These are phyloP conservation scores for Lachancea cidri DNA, from an alignment of 805 yeast species.

Conservation along the genomic window DNA sequence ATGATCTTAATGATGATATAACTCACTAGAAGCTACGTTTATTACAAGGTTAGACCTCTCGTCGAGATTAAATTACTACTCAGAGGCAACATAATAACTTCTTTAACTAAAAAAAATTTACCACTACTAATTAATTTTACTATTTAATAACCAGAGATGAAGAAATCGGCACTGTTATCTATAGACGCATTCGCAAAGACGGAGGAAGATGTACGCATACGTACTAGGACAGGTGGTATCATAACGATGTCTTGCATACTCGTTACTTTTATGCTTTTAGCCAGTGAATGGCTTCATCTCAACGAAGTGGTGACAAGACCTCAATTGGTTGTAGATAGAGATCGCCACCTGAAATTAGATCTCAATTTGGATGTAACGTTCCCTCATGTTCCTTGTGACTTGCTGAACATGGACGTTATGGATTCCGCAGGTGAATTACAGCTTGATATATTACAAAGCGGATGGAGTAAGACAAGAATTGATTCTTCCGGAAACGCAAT, in stretches of 20 bases:
- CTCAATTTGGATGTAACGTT: constrained; percentile 79
- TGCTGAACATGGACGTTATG: constrained; percentile 77
- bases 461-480: constrained; percentile 66
- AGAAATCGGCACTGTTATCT: constrained; percentile 38
- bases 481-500: constrained; percentile 47
- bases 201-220: constrained; percentile 85
- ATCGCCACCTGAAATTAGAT: constrained; percentile 65
- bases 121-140: not conserved
- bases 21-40: too few species aligned
- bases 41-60: too few species aligned
- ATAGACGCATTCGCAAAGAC: constrained; percentile 92
- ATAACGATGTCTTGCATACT: constrained; percentile 69
- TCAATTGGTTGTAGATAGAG: constrained; percentile 84
- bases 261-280: constrained; percentile 55
- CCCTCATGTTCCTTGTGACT: constrained; percentile 80
- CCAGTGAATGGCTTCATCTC: constrained; percentile 76
- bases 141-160: constrained; percentile 10
- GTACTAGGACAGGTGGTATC: constrained; percentile 85
- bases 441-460: constrained; percentile 62
- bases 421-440: constrained; percentile 85
- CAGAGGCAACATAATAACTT: too few species aligned
- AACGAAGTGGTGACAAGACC: constrained; percentile 65
- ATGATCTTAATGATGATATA: too few species aligned
- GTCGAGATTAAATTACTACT: too few species aligned
- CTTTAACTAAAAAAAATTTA: not conserved